Evolutionary conservation across 75 land plant genomes (phyloP).

Genomic region (Isoetes taiwanensis): DNA sequence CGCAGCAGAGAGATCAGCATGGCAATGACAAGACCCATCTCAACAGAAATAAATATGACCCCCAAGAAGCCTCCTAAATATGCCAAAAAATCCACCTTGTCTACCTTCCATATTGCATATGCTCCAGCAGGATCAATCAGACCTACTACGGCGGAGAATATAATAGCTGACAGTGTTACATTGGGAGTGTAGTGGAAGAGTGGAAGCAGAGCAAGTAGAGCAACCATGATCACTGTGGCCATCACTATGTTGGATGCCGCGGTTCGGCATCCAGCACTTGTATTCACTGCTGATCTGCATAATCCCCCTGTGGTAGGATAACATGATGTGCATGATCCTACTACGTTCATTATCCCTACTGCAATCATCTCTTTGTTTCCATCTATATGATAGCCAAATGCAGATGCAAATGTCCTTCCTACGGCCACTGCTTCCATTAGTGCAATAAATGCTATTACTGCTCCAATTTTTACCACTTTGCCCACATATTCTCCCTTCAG

Average conservation of each 20-base stretch:
- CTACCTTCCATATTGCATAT: background rate
- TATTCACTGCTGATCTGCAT: background rate
- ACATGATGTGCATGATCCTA: background rate
- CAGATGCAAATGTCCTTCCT: background rate
- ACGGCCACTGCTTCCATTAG: background rate
- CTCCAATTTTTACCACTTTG: background rate
- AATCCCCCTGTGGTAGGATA: background rate
- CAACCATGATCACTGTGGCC: background rate
- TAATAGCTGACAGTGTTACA: background rate
- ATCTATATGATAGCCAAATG: background rate
- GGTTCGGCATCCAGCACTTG: background rate
- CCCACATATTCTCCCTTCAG: background rate
- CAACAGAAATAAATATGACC: background rate
- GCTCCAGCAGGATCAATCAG: background rate
- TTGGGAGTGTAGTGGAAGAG: slow-evolving; percentile 1
- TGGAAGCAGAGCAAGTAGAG: background rate
- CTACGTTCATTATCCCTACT: background rate
- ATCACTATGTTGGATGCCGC: background rate
- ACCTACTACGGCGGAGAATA: background rate
- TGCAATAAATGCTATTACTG: background rate
- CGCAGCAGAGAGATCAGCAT: background rate
- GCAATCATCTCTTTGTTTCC: slow-evolving; percentile 7
- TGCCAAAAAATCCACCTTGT: background rate
- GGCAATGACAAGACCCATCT: background rate
- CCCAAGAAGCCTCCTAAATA: background rate